A percentile compares a stretch with the other conserved stretches of the same genome.
Evolutionary conservation across 2,329 filamentous ascomycete species (phyloP).

Genomic region (Ophiostoma populinum): DNA sequence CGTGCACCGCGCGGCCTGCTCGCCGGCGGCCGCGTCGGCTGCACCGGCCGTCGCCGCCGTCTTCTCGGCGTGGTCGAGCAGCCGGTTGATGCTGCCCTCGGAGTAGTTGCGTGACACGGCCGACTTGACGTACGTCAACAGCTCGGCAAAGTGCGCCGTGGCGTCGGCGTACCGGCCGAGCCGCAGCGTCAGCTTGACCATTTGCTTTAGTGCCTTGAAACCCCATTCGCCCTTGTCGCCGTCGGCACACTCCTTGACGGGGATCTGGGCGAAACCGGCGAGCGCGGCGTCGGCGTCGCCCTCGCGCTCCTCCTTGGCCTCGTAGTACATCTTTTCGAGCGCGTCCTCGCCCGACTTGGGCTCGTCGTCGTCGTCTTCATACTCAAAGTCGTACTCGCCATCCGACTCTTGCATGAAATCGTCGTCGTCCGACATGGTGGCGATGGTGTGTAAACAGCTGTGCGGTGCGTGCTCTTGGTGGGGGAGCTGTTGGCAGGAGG

Average conservation of each 20-base stretch:
- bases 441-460: not conserved
- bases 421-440: constrained; percentile 67
- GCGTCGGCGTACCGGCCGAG: constrained; percentile 79
- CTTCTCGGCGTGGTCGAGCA: constrained; percentile 96
- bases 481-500: too few species aligned
- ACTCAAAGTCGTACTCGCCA: constrained; percentile 95
- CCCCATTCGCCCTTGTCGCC: constrained; percentile 94
- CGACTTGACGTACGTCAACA: constrained; percentile 92
- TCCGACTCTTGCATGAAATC: constrained; percentile 91
- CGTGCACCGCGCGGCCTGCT: constrained; percentile 63
- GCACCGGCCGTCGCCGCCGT: constrained; percentile 39
- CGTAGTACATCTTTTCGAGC: constrained; percentile 99
- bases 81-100: constrained; percentile 98
- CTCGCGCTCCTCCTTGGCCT: constrained; percentile 98
- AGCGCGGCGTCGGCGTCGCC: constrained; percentile 68
- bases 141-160: constrained; percentile 79
- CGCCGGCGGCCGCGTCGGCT: constrained; percentile 23
- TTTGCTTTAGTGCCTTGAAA: constrained; percentile 95
- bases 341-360: constrained; percentile 78
- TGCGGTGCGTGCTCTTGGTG: not conserved
- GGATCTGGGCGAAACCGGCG: constrained; percentile 80
- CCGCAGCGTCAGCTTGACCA: constrained; percentile 92
- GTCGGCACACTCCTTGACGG: constrained; percentile 63
- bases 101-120: constrained; percentile 96
- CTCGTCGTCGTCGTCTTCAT: constrained; percentile 78